phyloP scores from a whole-genome alignment of 2,329 filamentous ascomycete species.

The Plectosphaerella cucumerina region DNA sequence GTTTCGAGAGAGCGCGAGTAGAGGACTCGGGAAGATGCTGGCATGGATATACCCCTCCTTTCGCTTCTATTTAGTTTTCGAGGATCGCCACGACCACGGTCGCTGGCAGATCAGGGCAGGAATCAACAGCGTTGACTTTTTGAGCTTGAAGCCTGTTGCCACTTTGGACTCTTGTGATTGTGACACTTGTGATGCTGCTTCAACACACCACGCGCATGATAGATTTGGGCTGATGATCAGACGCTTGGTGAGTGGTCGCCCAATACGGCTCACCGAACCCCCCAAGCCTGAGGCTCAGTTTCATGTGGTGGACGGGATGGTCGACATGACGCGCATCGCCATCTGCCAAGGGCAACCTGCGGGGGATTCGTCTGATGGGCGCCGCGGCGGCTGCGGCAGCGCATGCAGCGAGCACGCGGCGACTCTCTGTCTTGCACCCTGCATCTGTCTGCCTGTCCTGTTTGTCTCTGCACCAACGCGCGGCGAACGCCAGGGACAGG shows the following conservation, averaged over 20 bases:
- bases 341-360: not conserved
- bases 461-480: too few relatives aligned
- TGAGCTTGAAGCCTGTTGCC: not conserved
- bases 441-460: too few relatives aligned
- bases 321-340: too few relatives aligned
- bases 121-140: slow-evolving; percentile 1
- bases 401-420: too few relatives aligned
- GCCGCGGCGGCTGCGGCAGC: too few relatives aligned
- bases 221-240: not conserved
- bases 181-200: not conserved
- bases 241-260: not conserved
- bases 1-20: not conserved
- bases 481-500: not conserved
- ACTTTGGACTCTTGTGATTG: not conserved
- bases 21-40: slow-evolving; percentile 5
- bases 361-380: too few relatives aligned
- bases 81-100: not conserved
- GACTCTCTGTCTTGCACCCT: too few relatives aligned
- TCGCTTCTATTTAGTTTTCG: slow-evolving; percentile 3
- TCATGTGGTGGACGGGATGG: not conserved
- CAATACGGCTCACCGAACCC: not conserved
- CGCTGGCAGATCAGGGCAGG: slow-evolving; percentile 1
- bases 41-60: slow-evolving; percentile 11
- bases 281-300: not conserved
- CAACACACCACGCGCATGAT: too few relatives aligned